Conservation (phyloP, 352 stramenopile species). For the Globisporangium carolinianum region DNA sequence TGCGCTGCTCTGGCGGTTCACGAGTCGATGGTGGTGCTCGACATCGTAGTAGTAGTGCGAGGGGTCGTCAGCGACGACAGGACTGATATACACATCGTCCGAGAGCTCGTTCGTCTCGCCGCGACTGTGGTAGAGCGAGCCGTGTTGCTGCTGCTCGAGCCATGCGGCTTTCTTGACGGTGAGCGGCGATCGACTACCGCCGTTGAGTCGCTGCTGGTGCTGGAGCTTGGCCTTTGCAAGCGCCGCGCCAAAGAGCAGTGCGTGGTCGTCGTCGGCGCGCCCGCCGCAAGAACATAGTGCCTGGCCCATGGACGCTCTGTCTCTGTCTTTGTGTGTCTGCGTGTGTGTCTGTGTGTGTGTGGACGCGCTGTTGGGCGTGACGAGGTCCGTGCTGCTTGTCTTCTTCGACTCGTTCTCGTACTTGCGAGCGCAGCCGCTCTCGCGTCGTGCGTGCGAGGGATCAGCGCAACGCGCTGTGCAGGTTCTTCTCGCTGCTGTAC, state of each 20-base stretch:
- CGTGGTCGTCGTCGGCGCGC: slow-evolving; percentile 28
- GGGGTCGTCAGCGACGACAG: slow-evolving; percentile 16
- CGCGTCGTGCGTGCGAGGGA: no score
- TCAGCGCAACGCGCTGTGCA: no score
- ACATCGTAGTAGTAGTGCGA: slow-evolving; percentile 6
- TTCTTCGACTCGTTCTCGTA: no score
- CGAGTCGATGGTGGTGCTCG: slow-evolving; percentile 13
- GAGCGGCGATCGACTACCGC: slow-evolving; percentile 7
- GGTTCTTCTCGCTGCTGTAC: no score
- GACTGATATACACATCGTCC: slow-evolving; percentile 24
- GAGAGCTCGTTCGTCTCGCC: slow-evolving; percentile 54
- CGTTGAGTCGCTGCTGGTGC: slow-evolving; percentile 23
- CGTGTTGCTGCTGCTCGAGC: slow-evolving; percentile 21
- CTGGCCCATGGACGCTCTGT: slow-evolving; percentile 25
- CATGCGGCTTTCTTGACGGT: slow-evolving; percentile 7
- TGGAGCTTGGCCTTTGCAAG: slow-evolving; percentile 27
- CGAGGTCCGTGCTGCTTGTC: no score
- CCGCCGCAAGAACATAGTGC: slow-evolving; percentile 44
- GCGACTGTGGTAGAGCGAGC: slow-evolving; percentile 34
- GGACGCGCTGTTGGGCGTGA: no score
- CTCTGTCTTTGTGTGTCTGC: background rate
- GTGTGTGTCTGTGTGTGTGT: background rate
- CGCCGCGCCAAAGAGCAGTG: slow-evolving; percentile 10
- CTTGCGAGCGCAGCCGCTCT: no score
- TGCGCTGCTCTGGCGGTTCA: slow-evolving; percentile 26